These are phyloP conservation scores for Stellera chamaejasme DNA, from an alignment of 345 rosid species.

Conservation along the genomic window DNA sequence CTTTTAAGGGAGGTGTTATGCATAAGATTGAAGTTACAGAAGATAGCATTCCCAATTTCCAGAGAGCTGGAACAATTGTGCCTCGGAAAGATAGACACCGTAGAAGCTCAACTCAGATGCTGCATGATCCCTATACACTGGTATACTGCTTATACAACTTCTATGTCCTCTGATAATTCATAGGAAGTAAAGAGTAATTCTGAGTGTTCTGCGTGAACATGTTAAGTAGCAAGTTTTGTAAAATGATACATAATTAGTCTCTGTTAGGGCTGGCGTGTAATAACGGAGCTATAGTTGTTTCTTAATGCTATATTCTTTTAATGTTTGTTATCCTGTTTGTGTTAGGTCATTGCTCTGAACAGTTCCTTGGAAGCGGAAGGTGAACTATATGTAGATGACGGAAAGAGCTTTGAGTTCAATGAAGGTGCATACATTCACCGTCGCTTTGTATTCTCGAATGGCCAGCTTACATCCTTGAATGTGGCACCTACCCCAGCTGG, in stretches of 20 bases:
- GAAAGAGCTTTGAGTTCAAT: constrained; percentile 66
- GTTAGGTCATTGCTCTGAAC: constrained; percentile 86
- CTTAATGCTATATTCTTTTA: background rate
- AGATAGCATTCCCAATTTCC: constrained; percentile 89
- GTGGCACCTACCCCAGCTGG: constrained; percentile 22
- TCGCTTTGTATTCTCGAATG: constrained; percentile 58
- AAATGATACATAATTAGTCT: background rate
- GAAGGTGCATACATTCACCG: constrained; percentile 78
- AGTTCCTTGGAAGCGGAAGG: constrained; percentile 85
- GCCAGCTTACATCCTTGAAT: constrained; percentile 56
- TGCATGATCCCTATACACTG: constrained; percentile 89
- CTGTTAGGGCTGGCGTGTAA: too few relatives aligned
- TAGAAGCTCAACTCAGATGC: constrained; percentile 92
- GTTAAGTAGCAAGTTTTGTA: background rate
- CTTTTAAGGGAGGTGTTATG: constrained; percentile 51
- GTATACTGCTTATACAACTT: constrained; percentile 30
- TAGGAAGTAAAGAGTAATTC: background rate
- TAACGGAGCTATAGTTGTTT: background rate
- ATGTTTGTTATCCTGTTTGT: background rate
- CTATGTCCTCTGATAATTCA: background rate
- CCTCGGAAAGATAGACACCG: constrained; percentile 89
- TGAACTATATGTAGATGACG: constrained; percentile 92
- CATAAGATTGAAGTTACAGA: constrained; percentile 72
- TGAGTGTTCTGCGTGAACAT: too few relatives aligned
- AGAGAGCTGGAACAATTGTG: constrained; percentile 91